Percentiles rank a stretch among this genome's conserved stretches.
Evolutionary conservation across 169 alveolate species (phyloP).

Genomic region (Theileria sp.): DNA sequence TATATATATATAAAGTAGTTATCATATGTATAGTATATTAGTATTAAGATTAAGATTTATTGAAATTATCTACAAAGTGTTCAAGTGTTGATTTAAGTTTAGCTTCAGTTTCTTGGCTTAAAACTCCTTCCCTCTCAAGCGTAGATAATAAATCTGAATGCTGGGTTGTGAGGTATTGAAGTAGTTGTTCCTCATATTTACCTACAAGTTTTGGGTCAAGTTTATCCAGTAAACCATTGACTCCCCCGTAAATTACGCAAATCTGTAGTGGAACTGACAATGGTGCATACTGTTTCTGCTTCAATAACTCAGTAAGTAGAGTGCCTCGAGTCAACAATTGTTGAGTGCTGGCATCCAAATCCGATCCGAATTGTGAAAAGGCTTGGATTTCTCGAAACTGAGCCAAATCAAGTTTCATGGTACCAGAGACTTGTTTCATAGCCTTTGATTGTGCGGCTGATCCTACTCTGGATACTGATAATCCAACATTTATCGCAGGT

Average conservation of each 20-base stretch:
- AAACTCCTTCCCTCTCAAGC: slow-evolving; percentile 54
- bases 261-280: slow-evolving; percentile 78
- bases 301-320: slow-evolving; percentile 88
- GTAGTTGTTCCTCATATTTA: slow-evolving; percentile 63
- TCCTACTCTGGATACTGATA: slow-evolving; percentile 96
- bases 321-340: slow-evolving; percentile 91
- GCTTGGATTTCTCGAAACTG: slow-evolving; percentile 96
- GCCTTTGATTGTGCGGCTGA: slow-evolving; percentile 94
- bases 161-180: slow-evolving; percentile 38
- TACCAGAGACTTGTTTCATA: slow-evolving; percentile 88
- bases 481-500: slow-evolving; percentile 98
- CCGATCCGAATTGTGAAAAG: slow-evolving; percentile 95
- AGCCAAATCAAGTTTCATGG: slow-evolving; percentile 94
- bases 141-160: slow-evolving; percentile 59
- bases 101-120: slow-evolving; percentile 61
- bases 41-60: not conserved
- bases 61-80: slow-evolving; percentile 37
- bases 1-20: too few relatives aligned
- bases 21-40: not conserved
- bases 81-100: slow-evolving; percentile 41
- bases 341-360: slow-evolving; percentile 93
- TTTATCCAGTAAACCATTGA: slow-evolving; percentile 76
- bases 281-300: slow-evolving; percentile 86
- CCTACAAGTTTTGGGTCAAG: slow-evolving; percentile 71
- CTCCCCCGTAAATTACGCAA: slow-evolving; percentile 81